Evolutionary conservation across 192 early-diverging fungal genomes (phyloP).

Genomic region (Coemansia sp.): DNA sequence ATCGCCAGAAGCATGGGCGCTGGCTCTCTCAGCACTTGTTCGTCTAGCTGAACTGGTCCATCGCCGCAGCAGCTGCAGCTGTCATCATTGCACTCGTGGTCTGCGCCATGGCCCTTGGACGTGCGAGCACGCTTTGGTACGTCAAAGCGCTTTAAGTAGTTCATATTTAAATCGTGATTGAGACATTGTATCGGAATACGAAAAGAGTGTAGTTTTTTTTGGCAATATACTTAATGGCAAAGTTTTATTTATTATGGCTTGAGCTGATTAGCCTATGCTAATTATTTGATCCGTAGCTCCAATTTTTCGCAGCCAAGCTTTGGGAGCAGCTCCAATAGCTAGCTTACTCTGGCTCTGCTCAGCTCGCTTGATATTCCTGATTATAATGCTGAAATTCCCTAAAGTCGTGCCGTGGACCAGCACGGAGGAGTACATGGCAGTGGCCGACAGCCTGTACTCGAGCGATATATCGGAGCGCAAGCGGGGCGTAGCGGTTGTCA

Average conservation of each 20-base stretch:
- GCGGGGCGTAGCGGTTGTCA: conserved; percentile 47
- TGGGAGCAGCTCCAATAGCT: no score
- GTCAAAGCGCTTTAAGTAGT: background rate
- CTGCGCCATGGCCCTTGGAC: background rate
- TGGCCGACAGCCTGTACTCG: conserved; percentile 38
- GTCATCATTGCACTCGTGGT: conserved; percentile 58
- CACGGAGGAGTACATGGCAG: conserved; percentile 48
- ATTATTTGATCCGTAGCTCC: background rate
- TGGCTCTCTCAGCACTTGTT: conserved; percentile 18
- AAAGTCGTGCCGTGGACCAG: conserved; percentile 55
- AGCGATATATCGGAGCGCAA: conserved; percentile 28
- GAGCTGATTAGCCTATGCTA: background rate
- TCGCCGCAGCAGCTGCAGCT: conserved; percentile 65
- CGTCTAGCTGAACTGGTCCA: conserved; percentile 55
- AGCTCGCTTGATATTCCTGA: conserved; percentile 3
- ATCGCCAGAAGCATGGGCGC: conserved; percentile 58
- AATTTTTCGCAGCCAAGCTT: background rate
- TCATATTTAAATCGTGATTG: background rate
- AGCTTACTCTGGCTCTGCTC: background rate
- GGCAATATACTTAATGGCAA: no score
- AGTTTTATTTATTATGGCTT: background rate
- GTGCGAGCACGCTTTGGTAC: conserved; percentile 1
- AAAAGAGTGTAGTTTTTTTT: no score
- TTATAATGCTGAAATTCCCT: conserved; percentile 30
- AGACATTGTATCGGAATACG: background rate